Base-by-base conservation (phyloP, 1,284 basidiomycete species). In the Sanguinoderma infundibulare region DNA sequence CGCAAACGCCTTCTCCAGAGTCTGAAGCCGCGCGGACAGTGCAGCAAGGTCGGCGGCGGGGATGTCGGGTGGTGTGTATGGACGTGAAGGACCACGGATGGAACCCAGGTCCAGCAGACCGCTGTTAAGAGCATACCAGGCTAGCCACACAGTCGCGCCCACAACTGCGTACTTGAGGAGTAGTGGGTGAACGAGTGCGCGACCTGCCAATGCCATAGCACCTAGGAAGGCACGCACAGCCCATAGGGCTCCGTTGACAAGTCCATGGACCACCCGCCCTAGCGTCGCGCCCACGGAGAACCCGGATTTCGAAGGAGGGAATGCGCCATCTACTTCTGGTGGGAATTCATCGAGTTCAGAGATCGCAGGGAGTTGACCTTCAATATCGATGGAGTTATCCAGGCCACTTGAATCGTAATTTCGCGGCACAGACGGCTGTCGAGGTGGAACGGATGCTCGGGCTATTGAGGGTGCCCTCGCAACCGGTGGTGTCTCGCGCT, bases 41-140 rank as follows among this genome's bases (percentile, higher is more conserved):
- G 92, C 92, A 5, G 86, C 83, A 51, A 95, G 78, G 68, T 91
- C 84, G 12, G 82, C 81, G 1, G 88, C 85, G 6, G 91, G 90
- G 5, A 80, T 70, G 9, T 84, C 80, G 0, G 92, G 89, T 9
- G 83, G 74, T 15, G 74, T 54, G 53, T 75, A 77, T 5, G 67
- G 65, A 66, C 68, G 79, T 81, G 22, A 74, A 67, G 35, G 67
- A 67, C 32, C 57, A 67, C 67, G 59, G 58, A 70, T 62, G 64
- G 64, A 74, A 67, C 69, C 67, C 14, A 85, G 69, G n/a, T 75
- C 67, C 58, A 79, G 77, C 76, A 78, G 82, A 4, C 70, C 72
- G 39, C 59, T 64, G 36, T 72, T 66, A 7, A 73, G 65, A 8
- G 75, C 69, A 62, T 77, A 78, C 79, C 78, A 85, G 28, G 78